Evolutionary conservation across 176 grass and related monocot genomes (phyloP).

Genomic region (Oryza australiensis): DNA sequence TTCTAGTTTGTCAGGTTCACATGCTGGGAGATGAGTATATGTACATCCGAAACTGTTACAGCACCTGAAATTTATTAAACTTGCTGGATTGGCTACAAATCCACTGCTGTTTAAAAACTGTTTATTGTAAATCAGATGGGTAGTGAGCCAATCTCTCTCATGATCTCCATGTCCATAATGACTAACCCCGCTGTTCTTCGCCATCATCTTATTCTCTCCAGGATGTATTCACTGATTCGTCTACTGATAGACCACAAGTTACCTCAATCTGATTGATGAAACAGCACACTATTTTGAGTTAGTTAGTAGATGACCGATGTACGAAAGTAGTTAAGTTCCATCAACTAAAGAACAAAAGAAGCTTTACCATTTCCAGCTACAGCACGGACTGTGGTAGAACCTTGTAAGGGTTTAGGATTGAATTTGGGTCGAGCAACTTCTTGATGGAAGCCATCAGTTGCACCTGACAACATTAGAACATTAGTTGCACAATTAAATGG

Average conservation of each 20-base stretch:
- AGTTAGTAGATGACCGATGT: neutral
- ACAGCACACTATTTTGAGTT: neutral
- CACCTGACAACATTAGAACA: constrained; percentile 49
- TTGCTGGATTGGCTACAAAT: neutral
- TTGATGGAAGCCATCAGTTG: constrained; percentile 86
- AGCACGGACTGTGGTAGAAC: constrained; percentile 73
- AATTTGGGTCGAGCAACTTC: constrained; percentile 81
- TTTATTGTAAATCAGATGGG: neutral
- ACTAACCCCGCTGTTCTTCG: neutral
- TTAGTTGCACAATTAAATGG: neutral
- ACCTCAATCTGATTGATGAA: neutral
- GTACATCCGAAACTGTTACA: neutral
- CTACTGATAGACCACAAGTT: neutral
- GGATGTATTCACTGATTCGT: neutral
- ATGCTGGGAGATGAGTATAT: neutral
- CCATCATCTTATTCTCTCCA: neutral
- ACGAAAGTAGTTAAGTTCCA: neutral
- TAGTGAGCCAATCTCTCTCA: too few relatives aligned
- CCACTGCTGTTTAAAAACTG: neutral
- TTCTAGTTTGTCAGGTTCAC: neutral
- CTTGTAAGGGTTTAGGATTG: constrained; percentile 94
- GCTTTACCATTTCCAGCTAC: constrained; percentile 42
- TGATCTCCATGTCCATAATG: neutral
- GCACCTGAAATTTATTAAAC: neutral
- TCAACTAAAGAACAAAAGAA: neutral